Base-by-base conservation (phyloP, 352 stramenopile species). In the Chrysophaeum taylorii region DNA sequence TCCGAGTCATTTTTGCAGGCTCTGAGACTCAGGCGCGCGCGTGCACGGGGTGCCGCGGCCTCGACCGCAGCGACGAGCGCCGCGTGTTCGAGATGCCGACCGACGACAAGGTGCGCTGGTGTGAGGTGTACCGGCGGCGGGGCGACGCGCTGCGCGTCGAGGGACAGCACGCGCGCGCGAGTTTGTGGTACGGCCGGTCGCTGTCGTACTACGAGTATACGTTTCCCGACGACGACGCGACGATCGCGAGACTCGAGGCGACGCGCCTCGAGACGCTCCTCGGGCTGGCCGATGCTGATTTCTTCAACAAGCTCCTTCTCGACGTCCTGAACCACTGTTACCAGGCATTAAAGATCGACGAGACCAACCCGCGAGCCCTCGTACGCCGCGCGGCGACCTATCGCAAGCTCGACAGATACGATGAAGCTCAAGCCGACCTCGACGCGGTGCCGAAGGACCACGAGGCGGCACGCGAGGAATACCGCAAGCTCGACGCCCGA, bases 191-290 rank as follows among this genome's bases (percentile, higher is more conserved):
- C 48, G 5, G 33, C 18, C 25, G 33, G 21, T n/a, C 5, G 5
- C 25, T 60, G 48, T 18, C 25, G 5, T n/a, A n/a, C 48, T 60
- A 60, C 48, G 48, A 60, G 18, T 60, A 60, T 25, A 25, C 48
- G 48, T 60, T 60, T 60, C 48, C 48, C 48, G 48, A 60, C 18
- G 48, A 60, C 25, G 48, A 31, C 25, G 48, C 25, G 25, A 60
- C 48, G 48, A 18, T 33, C 9, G 25, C 18, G 48, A 18, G 18
- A 21, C 25, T 60, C 18, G 48, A 60, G 18, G 5, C 5, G 18
- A 21, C 25, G 48, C 48, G 48, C 18, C 48, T n/a, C 48, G 48
- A 21, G 18, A 25, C 48, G 18, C 25, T n/a, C n/a, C n/a, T n/a
- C n/a, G n/a, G n/a, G n/a, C n/a, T n/a, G n/a, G 48, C 48, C 18